Percentiles rank a stretch among this genome's conserved stretches.
Conservation (phyloP, 306 rosid species). For the Medicago ruthenica region DNA sequence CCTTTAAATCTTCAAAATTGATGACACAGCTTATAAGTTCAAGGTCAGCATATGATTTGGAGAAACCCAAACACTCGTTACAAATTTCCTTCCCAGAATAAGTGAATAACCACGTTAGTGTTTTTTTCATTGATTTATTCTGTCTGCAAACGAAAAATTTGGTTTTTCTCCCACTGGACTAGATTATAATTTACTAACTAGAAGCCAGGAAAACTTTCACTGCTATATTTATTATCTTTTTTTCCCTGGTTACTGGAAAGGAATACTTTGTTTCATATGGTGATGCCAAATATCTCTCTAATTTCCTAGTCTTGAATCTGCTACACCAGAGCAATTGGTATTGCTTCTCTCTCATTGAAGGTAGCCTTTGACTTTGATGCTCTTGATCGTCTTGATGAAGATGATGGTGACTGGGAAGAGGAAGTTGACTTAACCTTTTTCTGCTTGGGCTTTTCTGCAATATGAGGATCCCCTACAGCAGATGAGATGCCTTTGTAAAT, state of each 20-base stretch:
- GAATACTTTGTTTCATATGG: constrained; percentile 42
- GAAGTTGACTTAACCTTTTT: constrained; percentile 62
- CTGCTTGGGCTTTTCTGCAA: constrained; percentile 66
- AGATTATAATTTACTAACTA: constrained; percentile 24
- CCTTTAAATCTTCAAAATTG: not conserved
- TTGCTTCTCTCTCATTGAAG: constrained; percentile 49
- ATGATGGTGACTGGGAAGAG: constrained; percentile 48
- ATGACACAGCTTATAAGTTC: not conserved
- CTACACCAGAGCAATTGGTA: constrained; percentile 53
- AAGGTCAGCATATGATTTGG: constrained; percentile 6
- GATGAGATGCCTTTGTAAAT: constrained; percentile 52
- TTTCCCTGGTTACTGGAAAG: not conserved
- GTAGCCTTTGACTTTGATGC: constrained; percentile 54
- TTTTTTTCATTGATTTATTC: not conserved
- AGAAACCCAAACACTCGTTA: constrained; percentile 1
- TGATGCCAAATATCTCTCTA: constrained; percentile 34
- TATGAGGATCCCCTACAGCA: constrained; percentile 49
- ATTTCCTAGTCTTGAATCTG: constrained; percentile 26
- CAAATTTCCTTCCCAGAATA: not conserved
- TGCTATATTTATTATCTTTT: constrained; percentile 35
- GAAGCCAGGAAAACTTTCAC: constrained; percentile 40
- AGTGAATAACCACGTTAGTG: not conserved
- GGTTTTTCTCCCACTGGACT: not conserved
- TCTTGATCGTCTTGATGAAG: constrained; percentile 58
- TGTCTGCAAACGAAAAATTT: constrained; percentile 3